These are phyloP conservation scores for Micractinium sp. DNA, from an alignment of 139 green algal genomes.

Conservation along the genomic window DNA sequence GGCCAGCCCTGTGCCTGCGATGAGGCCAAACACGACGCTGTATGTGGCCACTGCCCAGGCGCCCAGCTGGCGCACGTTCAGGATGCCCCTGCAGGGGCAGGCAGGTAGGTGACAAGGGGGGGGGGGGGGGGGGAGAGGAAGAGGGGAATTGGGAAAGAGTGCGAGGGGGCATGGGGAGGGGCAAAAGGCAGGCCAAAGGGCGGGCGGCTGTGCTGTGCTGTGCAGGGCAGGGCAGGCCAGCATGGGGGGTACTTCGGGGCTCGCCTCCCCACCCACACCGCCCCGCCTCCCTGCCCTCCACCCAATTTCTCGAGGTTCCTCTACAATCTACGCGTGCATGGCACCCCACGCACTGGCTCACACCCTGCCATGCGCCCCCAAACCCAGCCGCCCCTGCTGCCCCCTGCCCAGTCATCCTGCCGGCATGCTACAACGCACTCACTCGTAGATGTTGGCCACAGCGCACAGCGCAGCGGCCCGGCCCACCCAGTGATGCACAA, in stretches of 20 bases:
- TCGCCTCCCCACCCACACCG: neutral
- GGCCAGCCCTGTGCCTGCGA: neutral
- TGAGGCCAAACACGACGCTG: conserved; percentile 16
- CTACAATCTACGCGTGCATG: too few species aligned
- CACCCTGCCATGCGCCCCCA: neutral
- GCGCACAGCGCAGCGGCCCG: conserved; percentile 25
- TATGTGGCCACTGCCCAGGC: conserved; percentile 29
- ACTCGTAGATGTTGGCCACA: conserved; percentile 48
- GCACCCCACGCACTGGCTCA: neutral
- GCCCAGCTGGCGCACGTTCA: conserved; percentile 25
- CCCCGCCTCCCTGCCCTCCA: too few species aligned
- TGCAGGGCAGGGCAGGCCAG: neutral
- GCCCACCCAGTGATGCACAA: conserved; percentile 35
- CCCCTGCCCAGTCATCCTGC: neutral
- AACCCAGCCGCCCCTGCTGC: too few species aligned
- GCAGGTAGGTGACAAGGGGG: too few species aligned
- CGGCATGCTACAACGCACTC: neutral
- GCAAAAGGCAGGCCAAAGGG: neutral
- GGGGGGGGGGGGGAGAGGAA: too few species aligned
- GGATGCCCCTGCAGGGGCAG: conserved; percentile 25
- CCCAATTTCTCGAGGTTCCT: too few species aligned
- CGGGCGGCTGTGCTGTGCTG: neutral
- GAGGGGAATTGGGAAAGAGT: too few species aligned
- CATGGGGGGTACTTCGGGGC: neutral
- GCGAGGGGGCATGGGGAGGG: too few species aligned